Percentiles rank a stretch among this genome's conserved stretches.
phyloP scores from a whole-genome alignment of 208 protist species.

The Trypanosoma theileri region DNA sequence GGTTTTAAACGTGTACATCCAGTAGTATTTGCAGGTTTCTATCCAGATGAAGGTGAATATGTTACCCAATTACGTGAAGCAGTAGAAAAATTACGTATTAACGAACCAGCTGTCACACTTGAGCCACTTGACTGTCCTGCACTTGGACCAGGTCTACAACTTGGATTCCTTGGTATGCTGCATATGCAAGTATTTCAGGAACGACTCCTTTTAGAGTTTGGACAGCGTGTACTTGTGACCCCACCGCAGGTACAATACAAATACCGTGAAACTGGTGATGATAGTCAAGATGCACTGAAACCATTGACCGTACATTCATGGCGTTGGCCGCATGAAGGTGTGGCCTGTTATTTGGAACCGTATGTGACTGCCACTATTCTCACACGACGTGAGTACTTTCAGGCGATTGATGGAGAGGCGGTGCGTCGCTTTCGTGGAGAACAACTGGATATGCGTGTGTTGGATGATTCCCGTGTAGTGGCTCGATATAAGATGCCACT shows the following conservation, averaged over 20 bases:
- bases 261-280: constrained; percentile 48
- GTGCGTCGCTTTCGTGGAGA: constrained; percentile 65
- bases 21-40: constrained; percentile 97
- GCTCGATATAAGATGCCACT: constrained; percentile 92
- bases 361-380: constrained; percentile 87
- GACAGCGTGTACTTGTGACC: constrained; percentile 92
- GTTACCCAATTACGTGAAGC: constrained; percentile 88
- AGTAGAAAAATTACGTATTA: constrained; percentile 93
- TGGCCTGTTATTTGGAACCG: constrained; percentile 87
- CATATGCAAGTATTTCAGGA: constrained; percentile 98
- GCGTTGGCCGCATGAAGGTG: constrained; percentile 85
- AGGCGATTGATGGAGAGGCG: constrained; percentile 80
- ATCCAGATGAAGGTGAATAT: constrained; percentile 87
- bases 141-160: constrained; percentile 91
- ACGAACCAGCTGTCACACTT: constrained; percentile 92
- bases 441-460: constrained; percentile 66
- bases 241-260: constrained; percentile 93
- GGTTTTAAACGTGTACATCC: constrained; percentile 82
- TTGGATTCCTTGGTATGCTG: constrained; percentile 97
- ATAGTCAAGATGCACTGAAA: constrained; percentile 33
- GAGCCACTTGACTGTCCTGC: constrained; percentile 83
- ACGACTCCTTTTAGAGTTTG: constrained; percentile 93
- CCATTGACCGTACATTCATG: constrained; percentile 75
- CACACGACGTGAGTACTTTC: constrained; percentile 89
- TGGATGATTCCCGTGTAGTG: constrained; percentile 72